phyloP scores from a whole-genome alignment of 176 grass and related monocot species.

The sorghum (Sorghum bicolor) region DNA sequence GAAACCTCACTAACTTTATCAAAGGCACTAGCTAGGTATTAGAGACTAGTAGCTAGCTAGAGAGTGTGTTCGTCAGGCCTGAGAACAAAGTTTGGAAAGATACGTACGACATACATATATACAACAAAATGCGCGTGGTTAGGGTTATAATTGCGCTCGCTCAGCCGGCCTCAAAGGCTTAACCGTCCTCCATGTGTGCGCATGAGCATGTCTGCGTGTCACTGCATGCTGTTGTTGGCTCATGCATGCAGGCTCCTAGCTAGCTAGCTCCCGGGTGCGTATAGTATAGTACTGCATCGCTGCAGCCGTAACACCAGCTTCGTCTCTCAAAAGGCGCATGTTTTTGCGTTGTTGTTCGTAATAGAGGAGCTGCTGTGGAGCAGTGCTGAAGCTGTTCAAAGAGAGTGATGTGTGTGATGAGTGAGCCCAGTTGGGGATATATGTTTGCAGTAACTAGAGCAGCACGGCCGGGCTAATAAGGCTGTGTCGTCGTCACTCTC shows the following conservation, averaged over 20 bases:
- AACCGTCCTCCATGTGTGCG: slow-evolving; percentile 9
- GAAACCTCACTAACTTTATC: slow-evolving; percentile 25
- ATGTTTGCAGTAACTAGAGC: background rate
- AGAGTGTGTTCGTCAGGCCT: background rate
- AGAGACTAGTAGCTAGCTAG: background rate
- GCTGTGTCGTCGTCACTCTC: slow-evolving; percentile 35
- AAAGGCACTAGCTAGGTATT: background rate
- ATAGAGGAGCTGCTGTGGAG: background rate
- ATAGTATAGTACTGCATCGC: background rate
- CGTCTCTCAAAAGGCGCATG: slow-evolving; percentile 8
- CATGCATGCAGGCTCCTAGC: background rate
- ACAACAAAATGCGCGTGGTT: slow-evolving; percentile 9
- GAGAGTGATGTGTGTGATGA: slow-evolving; percentile 19
- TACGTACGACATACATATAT: background rate
- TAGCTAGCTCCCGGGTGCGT: background rate
- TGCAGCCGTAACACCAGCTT: background rate
- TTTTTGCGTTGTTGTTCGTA: background rate
- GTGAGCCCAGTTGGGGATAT: slow-evolving; percentile 25
- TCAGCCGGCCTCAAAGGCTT: slow-evolving; percentile 6
- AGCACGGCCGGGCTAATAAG: background rate
- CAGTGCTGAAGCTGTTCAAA: background rate
- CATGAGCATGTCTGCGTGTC: slow-evolving; percentile 19
- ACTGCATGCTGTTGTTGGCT: background rate
- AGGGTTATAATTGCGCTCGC: slow-evolving; percentile 26
- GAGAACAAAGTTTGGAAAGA: background rate